A percentile compares a stretch with the other conserved stretches of the same genome.
Evolutionary conservation across 1,139 yeast species (phyloP).

Genomic region (Lodderomyces jiufengensis): DNA sequence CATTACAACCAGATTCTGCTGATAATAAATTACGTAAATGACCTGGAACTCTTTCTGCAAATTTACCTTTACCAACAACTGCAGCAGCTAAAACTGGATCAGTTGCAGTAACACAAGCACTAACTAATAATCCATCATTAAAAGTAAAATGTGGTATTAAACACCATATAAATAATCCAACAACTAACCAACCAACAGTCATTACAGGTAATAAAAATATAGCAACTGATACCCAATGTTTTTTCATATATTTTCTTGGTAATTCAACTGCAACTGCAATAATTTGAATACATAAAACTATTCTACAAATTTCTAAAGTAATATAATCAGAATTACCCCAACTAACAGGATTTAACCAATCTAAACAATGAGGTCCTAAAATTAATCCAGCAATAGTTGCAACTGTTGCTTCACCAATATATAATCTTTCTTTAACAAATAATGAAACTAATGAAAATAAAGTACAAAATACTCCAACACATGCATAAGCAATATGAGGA

Average conservation of each 20-base stretch:
- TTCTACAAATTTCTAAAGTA: constrained; percentile 83
- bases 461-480: constrained; percentile 86
- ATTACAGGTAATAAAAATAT: constrained; percentile 83
- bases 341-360: constrained; percentile 81
- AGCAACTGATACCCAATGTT: constrained; percentile 83
- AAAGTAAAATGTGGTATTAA: constrained; percentile 81
- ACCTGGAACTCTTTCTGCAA: constrained; percentile 96
- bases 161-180: constrained; percentile 81
- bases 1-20: constrained; percentile 97
- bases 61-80: constrained; percentile 95
- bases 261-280: constrained; percentile 97
- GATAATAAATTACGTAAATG: constrained; percentile 84
- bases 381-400: constrained; percentile 90
- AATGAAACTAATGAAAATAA: constrained; percentile 85
- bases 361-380: constrained; percentile 87
- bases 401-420: constrained; percentile 94
- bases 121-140: constrained; percentile 70
- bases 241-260: constrained; percentile 88
- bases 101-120: constrained; percentile 96
- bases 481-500: constrained; percentile 88
- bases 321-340: constrained; percentile 92
- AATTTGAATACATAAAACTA: constrained; percentile 87
- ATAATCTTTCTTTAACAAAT: constrained; percentile 82
- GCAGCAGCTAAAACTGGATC: constrained; percentile 98
- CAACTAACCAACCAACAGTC: constrained; percentile 91